phyloP scores from a whole-genome alignment of 495 filamentous ascomycete species.

The Massariosphaeria phaeospora region DNA sequence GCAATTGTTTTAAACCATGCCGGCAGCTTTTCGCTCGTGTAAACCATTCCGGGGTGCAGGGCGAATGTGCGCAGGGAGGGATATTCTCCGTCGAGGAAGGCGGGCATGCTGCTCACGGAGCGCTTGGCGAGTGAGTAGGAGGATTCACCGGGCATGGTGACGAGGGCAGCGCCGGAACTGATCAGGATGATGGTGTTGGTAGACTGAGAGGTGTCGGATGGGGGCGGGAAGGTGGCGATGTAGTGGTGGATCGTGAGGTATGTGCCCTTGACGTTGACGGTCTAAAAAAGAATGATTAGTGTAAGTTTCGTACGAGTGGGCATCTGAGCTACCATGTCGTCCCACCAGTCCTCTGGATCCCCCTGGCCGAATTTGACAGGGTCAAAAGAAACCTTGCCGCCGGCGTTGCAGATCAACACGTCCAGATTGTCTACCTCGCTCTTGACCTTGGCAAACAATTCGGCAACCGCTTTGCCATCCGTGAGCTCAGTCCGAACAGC shows the following conservation, averaged over 20 bases:
- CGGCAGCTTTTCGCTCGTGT: not conserved
- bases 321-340: not conserved
- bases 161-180: not conserved
- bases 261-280: conserved; percentile 1
- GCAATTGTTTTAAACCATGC: no score
- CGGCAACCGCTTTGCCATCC: not conserved
- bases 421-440: conserved; percentile 3
- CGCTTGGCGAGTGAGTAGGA: conserved; percentile 6
- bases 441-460: conserved; percentile 4
- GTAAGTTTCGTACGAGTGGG: not conserved
- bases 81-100: not conserved
- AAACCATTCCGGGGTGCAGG: conserved; percentile 6
- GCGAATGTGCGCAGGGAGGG: conserved; percentile 1
- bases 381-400: not conserved
- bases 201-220: no score
- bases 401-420: conserved; percentile 10
- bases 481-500: not conserved
- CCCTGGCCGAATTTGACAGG: conserved; percentile 4
- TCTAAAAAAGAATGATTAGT: not conserved
- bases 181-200: not conserved
- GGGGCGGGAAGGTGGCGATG: conserved; percentile 3
- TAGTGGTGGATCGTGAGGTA: conserved; percentile 6
- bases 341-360: not conserved
- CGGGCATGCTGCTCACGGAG: not conserved
- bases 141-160: not conserved